Evolutionary conservation across 1,284 basidiomycete species (phyloP).

Genomic region (Ustilago nuda): DNA sequence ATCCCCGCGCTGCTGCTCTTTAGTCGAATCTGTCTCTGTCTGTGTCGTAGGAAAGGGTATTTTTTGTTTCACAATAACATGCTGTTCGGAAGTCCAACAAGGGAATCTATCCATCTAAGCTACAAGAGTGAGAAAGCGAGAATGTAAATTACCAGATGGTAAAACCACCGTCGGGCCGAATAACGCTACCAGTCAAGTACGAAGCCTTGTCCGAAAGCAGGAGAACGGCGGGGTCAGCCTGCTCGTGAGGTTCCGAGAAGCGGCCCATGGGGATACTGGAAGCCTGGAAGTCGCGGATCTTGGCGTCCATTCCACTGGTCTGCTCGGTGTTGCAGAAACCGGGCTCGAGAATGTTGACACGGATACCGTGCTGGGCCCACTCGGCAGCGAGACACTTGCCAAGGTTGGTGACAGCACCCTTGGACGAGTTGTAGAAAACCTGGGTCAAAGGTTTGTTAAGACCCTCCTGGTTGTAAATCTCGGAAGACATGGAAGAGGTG

Average conservation of each 20-base stretch:
- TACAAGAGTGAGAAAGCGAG: background rate
- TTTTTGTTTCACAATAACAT: slow-evolving; percentile 6
- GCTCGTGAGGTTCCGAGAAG: slow-evolving; percentile 68
- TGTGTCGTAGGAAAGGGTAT: background rate
- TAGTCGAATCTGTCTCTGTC: background rate
- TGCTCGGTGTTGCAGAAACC: slow-evolving; percentile 69
- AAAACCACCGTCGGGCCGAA: slow-evolving; percentile 67
- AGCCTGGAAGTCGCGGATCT: slow-evolving; percentile 68
- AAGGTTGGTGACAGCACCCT: slow-evolving; percentile 69
- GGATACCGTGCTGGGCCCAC: slow-evolving; percentile 67
- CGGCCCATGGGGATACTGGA: slow-evolving; percentile 64
- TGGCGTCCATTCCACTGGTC: slow-evolving; percentile 68
- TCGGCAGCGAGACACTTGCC: slow-evolving; percentile 69
- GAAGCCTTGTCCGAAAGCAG: slow-evolving; percentile 66
- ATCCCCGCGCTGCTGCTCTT: background rate
- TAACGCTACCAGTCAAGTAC: slow-evolving; percentile 63
- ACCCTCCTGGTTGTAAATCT: slow-evolving; percentile 69
- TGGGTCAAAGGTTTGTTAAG: slow-evolving; percentile 66
- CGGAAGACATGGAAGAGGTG: slow-evolving; percentile 68
- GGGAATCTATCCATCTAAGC: background rate
- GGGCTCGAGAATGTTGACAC: slow-evolving; percentile 68
- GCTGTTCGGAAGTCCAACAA: slow-evolving; percentile 3
- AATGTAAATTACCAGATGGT: slow-evolving; percentile 60
- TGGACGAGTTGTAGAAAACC: slow-evolving; percentile 69
- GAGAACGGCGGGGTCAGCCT: slow-evolving; percentile 65